These are phyloP conservation scores for Boechera retrofracta DNA, from an alignment of 345 rosid species.

Conservation along the genomic window DNA sequence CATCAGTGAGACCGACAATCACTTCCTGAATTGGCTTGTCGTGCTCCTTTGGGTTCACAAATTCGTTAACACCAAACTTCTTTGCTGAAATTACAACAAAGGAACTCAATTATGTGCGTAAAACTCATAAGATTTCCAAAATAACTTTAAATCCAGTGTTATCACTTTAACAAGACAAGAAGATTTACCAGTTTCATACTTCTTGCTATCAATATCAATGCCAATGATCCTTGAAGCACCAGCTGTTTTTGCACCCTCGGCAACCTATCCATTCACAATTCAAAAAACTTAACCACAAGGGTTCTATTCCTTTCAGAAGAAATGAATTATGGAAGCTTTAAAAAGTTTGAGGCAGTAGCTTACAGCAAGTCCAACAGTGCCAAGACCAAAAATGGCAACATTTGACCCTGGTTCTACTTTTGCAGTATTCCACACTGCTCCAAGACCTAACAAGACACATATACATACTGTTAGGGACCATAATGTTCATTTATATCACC, in stretches of 20 bases:
- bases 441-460: conserved; percentile 62
- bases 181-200: conserved; percentile 66
- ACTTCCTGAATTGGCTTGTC: conserved; percentile 95
- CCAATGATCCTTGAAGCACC: conserved; percentile 98
- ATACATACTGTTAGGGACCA: conserved; percentile 18
- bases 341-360: conserved; percentile 44
- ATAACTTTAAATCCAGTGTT: conserved; percentile 54
- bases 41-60: conserved; percentile 78
- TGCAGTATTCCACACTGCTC: conserved; percentile 99
- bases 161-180: neutral
- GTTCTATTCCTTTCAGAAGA: neutral
- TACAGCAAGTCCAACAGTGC: conserved; percentile 98
- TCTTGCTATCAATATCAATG: conserved; percentile 83
- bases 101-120: conserved; percentile 54
- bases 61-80: conserved; percentile 94
- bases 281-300: neutral
- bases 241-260: conserved; percentile 98
- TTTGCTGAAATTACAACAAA: conserved; percentile 42
- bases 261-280: conserved; percentile 60
- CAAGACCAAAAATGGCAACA: conserved; percentile 97
- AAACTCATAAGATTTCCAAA: conserved; percentile 63
- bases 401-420: conserved; percentile 93
- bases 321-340: neutral
- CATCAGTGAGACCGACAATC: conserved; percentile 84
- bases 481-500: neutral